Evolutionary conservation across 768 basidiomycete species (phyloP).

Genomic region (Strobilomyces confusus): DNA sequence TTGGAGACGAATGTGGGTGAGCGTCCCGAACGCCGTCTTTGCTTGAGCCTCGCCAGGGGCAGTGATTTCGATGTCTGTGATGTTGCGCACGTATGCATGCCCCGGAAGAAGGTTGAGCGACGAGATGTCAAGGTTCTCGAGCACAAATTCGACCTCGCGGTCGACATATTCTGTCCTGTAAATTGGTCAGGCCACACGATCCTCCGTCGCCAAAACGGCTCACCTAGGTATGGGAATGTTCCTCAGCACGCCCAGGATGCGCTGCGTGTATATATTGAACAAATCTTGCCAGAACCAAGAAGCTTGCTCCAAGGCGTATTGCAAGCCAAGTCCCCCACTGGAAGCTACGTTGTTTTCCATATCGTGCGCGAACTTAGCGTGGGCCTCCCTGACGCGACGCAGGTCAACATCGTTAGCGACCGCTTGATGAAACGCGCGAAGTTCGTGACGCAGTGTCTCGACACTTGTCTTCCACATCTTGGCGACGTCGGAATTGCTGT

Average conservation of each 20-base stretch:
- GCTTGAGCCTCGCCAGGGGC: constrained; percentile 34
- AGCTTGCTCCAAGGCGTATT: constrained; percentile 54
- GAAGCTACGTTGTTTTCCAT: constrained; percentile 40
- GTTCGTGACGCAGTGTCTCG: constrained; percentile 42
- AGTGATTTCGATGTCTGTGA: constrained; percentile 57
- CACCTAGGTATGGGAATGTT: constrained; percentile 70
- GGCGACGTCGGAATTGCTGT: constrained; percentile 39
- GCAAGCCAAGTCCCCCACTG: constrained; percentile 40
- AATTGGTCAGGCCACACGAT: not conserved
- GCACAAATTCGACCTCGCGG: constrained; percentile 62
- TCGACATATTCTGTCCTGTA: constrained; percentile 69
- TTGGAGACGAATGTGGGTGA: constrained; percentile 63
- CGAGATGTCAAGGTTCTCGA: constrained; percentile 71
- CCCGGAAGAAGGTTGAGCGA: constrained; percentile 64
- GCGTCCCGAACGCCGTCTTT: constrained; percentile 52
- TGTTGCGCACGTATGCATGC: constrained; percentile 67
- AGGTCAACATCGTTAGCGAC: constrained; percentile 50
- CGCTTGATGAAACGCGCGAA: constrained; percentile 41
- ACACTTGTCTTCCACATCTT: constrained; percentile 52
- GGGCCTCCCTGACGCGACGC: constrained; percentile 42
- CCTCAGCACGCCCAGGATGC: constrained; percentile 46
- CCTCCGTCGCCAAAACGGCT: constrained; percentile 5
- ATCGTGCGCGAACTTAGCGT: constrained; percentile 45
- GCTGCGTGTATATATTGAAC: constrained; percentile 75
- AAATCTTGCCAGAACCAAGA: constrained; percentile 81